Evolutionary conservation across 805 yeast genomes (phyloP).

Genomic region (Lipomyces sp.): DNA sequence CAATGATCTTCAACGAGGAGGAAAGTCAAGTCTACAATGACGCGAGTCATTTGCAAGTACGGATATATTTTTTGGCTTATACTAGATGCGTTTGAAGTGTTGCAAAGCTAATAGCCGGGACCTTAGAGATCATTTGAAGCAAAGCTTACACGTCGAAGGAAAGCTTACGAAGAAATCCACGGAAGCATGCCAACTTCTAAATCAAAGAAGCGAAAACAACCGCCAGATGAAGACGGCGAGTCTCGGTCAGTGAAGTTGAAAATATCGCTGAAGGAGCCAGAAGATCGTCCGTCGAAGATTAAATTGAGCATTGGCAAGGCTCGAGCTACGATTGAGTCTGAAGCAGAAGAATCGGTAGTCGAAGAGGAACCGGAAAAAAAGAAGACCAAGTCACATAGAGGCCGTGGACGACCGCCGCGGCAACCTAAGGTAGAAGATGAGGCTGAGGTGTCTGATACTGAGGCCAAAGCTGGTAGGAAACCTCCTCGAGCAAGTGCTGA

Average conservation of each 20-base stretch:
- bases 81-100: background rate
- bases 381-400: conserved; percentile 35
- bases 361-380: conserved; percentile 35
- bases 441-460: background rate
- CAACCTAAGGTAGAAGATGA: conserved; percentile 1
- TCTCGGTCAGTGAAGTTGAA: conserved; percentile 33
- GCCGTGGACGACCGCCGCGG: conserved; percentile 35
- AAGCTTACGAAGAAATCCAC: conserved; percentile 11
- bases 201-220: conserved; percentile 33
- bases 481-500: conserved; percentile 4
- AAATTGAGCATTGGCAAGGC: conserved; percentile 30
- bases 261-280: conserved; percentile 28
- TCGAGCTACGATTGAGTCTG: conserved; percentile 27
- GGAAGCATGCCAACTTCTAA: conserved; percentile 17
- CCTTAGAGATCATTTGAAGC: conserved; percentile 19
- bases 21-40: conserved; percentile 73
- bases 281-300: conserved; percentile 29
- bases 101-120: conserved; percentile 45
- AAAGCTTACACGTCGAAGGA: conserved; percentile 17
- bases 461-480: background rate
- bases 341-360: conserved; percentile 27
- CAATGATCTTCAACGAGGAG: conserved; percentile 76
- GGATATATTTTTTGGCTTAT: conserved; percentile 39
- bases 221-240: conserved; percentile 28
- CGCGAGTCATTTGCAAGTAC: conserved; percentile 62